phyloP scores from a whole-genome alignment of 768 basidiomycete species.

The Zangia roseola region DNA sequence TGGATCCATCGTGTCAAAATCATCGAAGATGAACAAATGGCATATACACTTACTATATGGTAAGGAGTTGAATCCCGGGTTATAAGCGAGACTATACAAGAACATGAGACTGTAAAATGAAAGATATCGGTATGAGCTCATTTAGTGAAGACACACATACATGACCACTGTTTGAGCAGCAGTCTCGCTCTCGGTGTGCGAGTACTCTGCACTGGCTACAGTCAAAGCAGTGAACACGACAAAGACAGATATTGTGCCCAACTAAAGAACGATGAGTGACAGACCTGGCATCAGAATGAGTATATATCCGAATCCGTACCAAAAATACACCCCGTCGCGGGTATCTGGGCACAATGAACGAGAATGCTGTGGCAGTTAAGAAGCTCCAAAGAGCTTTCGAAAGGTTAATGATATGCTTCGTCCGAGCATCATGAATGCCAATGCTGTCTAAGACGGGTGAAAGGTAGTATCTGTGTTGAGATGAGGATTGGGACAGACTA shows the following conservation, averaged over 20 bases:
- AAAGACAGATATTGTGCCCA: constrained; percentile 8
- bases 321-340: constrained; percentile 2
- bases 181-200: neutral
- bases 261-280: neutral
- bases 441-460: constrained; percentile 9
- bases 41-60: neutral
- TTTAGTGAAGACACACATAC: neutral
- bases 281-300: too few relatives aligned
- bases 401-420: constrained; percentile 4
- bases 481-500: neutral
- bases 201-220: constrained; percentile 2
- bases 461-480: constrained; percentile 1
- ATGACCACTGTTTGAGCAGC: neutral
- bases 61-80: neutral
- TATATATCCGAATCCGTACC: too few relatives aligned
- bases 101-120: constrained; percentile 3
- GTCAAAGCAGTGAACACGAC: constrained; percentile 5
- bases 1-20: neutral
- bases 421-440: constrained; percentile 5
- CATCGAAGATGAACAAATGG: too few relatives aligned
- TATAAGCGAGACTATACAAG: constrained; percentile 6
- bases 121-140: too few relatives aligned
- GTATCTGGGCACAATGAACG: constrained; percentile 5
- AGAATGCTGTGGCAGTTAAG: neutral
- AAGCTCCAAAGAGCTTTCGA: neutral